These are phyloP conservation scores for Candida sp. DNA, from an alignment of 1,139 yeast species.

Conservation along the genomic window DNA sequence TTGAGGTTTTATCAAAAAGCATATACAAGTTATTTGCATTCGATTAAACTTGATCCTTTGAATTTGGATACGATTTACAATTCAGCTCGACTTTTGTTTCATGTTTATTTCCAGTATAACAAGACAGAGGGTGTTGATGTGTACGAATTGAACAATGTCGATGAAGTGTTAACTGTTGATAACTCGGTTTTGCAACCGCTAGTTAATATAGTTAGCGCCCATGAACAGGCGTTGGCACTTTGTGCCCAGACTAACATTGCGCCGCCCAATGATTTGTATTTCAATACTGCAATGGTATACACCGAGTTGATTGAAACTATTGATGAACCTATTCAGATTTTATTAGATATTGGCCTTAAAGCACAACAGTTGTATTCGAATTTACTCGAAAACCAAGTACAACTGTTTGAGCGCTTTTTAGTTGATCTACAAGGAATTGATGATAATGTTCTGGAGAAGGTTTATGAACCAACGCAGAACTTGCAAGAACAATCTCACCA, in stretches of 20 bases:
- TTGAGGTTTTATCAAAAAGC: conserved; percentile 53
- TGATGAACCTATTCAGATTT: not conserved
- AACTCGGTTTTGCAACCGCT: conserved; percentile 39
- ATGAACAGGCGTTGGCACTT: conserved; percentile 32
- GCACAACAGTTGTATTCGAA: conserved; percentile 15
- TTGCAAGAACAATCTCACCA: conserved; percentile 5
- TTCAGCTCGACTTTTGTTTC: conserved; percentile 45
- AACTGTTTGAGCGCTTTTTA: conserved; percentile 24
- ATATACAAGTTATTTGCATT: conserved; percentile 28
- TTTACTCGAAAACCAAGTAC: conserved; percentile 19
- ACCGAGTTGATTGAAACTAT: conserved; percentile 43
- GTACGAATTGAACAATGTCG: conserved; percentile 33
- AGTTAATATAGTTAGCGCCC: conserved; percentile 28
- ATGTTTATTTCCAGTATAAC: conserved; percentile 42
- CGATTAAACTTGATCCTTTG: conserved; percentile 17
- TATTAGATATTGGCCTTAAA: conserved; percentile 13
- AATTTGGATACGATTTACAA: conserved; percentile 44
- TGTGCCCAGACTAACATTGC: conserved; percentile 6
- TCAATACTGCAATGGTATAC: conserved; percentile 45
- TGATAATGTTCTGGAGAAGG: not conserved
- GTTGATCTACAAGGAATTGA: conserved; percentile 18
- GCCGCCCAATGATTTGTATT: conserved; percentile 37
- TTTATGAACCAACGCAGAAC: not conserved
- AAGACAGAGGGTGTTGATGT: conserved; percentile 43
- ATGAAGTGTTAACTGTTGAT: conserved; percentile 31